phyloP scores from a whole-genome alignment of 2,329 filamentous ascomycete species.

The Fusarium piperis region DNA sequence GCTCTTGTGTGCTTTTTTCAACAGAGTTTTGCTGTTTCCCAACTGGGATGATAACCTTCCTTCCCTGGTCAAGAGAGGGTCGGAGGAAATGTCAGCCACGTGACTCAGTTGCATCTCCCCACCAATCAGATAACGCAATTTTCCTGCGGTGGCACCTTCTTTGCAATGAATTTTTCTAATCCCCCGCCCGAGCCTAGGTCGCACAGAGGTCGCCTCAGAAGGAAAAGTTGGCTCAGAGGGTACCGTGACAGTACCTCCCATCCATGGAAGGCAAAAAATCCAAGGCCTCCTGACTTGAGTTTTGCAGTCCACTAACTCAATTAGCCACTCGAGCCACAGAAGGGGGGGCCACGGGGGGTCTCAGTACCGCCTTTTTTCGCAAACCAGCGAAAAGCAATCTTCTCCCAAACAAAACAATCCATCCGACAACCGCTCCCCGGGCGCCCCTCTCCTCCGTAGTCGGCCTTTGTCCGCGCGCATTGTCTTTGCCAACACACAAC shows the following conservation, averaged over 20 bases:
- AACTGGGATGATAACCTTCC: neutral
- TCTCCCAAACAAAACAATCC: constrained; percentile 36
- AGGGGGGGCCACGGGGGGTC: neutral
- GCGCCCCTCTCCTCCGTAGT: constrained; percentile 46
- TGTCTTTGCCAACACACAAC: constrained; percentile 37
- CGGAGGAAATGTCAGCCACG: constrained; percentile 7
- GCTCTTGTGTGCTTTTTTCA: neutral
- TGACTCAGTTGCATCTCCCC: fast-evolving
- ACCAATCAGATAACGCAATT: constrained; percentile 15
- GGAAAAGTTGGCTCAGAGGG: constrained; percentile 11
- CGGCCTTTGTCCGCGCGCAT: constrained; percentile 42
- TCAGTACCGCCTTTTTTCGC: constrained; percentile 31
- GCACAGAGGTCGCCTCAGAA: constrained; percentile 14
- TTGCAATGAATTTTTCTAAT: constrained; percentile 8
- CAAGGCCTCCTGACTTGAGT: neutral
- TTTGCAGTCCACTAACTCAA: constrained; percentile 9
- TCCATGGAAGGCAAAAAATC: neutral
- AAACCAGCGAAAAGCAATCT: constrained; percentile 35
- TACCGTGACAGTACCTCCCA: constrained; percentile 21
- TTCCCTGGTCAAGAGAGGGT: constrained; percentile 2
- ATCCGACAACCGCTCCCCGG: constrained; percentile 26
- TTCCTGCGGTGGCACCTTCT: neutral
- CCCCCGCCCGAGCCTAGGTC: constrained; percentile 24
- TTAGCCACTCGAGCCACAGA: constrained; percentile 28
- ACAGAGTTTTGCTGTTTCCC: neutral